These are phyloP conservation scores for Rhodamnia rubescens DNA, from an alignment of 345 rosid genomes.

Conservation along the genomic window DNA sequence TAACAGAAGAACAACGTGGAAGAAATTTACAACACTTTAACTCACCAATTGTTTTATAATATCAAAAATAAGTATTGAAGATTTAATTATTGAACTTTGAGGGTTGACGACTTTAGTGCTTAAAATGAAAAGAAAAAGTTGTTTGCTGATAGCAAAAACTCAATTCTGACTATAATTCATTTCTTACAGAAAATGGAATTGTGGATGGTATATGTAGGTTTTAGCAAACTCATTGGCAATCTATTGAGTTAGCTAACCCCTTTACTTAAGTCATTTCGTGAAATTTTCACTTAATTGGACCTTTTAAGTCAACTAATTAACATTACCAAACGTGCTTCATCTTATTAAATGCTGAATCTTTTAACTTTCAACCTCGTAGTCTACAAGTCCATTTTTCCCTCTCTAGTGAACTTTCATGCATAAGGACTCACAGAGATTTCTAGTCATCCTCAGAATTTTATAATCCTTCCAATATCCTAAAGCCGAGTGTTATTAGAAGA, in stretches of 20 bases:
- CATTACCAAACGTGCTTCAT: background rate
- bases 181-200: background rate
- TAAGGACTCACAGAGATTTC: background rate
- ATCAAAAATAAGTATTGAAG: background rate
- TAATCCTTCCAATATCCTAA: background rate
- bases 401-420: background rate
- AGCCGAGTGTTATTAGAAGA: background rate
- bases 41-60: background rate
- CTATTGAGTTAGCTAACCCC: background rate
- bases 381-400: background rate
- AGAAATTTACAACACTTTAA: background rate
- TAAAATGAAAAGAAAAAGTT: background rate
- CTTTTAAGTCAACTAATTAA: background rate
- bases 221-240: background rate
- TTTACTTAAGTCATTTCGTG: background rate
- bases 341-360: background rate
- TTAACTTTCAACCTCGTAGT: background rate
- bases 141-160: background rate
- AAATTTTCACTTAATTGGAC: background rate
- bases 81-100: background rate
- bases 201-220: background rate
- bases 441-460: background rate
- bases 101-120: background rate
- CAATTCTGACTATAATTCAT: background rate
- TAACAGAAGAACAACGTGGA: background rate